These are phyloP conservation scores for Tetrapisispora namnaoensis DNA, from an alignment of 805 yeast species.

Conservation along the genomic window DNA sequence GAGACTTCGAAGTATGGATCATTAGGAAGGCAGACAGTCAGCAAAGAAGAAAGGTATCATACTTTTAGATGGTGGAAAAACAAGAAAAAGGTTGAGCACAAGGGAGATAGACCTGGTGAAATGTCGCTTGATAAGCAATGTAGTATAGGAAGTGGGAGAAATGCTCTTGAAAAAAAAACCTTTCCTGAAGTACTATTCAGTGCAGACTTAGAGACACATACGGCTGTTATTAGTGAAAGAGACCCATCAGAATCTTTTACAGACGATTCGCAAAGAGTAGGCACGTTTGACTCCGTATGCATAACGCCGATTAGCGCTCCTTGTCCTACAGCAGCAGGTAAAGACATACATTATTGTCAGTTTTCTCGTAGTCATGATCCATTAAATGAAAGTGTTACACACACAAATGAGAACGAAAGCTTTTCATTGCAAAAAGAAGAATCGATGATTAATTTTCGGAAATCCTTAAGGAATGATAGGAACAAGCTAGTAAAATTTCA, in stretches of 20 bases:
- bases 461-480: background rate
- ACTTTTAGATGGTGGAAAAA: constrained; percentile 9
- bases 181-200: background rate
- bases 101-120: no score
- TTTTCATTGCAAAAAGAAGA: background rate
- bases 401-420: no score
- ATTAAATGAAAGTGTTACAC: no score
- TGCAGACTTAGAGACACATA: background rate
- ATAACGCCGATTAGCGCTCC: constrained; percentile 1
- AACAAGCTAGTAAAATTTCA: background rate
- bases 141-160: background rate
- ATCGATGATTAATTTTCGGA: background rate
- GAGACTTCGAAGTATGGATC: background rate
- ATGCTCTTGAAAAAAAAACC: background rate
- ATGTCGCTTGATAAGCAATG: background rate
- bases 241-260: background rate
- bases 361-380: background rate
- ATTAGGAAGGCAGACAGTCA: background rate
- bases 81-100: background rate
- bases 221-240: background rate
- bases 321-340: background rate
- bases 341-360: background rate
- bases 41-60: constrained; percentile 1
- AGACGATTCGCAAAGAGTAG: background rate
- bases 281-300: constrained; percentile 3